Percentiles rank a stretch among this genome's conserved stretches.
phyloP scores from a whole-genome alignment of 768 basidiomycete species.

The Multifurca ochricompacta region DNA sequence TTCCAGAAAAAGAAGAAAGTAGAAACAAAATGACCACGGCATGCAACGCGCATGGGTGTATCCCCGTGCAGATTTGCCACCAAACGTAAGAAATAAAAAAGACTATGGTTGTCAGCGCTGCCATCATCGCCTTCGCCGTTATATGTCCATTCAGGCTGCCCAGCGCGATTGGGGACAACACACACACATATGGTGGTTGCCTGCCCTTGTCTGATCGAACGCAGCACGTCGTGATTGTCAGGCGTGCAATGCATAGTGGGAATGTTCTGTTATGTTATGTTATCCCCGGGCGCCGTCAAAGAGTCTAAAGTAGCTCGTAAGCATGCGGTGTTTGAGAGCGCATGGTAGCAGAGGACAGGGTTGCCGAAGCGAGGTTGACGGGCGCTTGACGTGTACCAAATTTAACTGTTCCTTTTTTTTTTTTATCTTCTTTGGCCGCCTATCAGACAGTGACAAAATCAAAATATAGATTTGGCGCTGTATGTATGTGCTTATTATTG shows the following conservation, averaged over 20 bases:
- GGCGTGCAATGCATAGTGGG: neutral
- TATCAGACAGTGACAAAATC: neutral
- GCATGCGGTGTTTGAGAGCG: conserved; percentile 16
- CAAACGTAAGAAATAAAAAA: neutral
- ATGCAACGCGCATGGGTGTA: neutral
- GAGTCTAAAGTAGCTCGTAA: neutral
- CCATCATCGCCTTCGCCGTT: neutral
- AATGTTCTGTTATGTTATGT: neutral
- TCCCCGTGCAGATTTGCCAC: neutral
- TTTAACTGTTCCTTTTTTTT: neutral
- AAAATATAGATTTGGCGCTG: neutral
- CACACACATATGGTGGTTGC: neutral
- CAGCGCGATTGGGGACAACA: neutral
- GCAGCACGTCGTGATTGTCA: neutral
- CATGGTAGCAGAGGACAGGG: neutral
- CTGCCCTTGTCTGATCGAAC: neutral
- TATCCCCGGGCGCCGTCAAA: neutral
- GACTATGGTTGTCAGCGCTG: too few species aligned
- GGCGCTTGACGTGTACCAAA: conserved; percentile 5
- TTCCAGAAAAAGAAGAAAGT: neutral
- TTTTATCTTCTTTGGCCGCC: neutral
- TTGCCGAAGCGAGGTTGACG: conserved; percentile 2
- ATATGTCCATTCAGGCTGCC: neutral
- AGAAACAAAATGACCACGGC: neutral
- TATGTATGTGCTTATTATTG: neutral